A percentile compares a stretch with the other conserved stretches of the same genome.
Evolutionary conservation across 164 flowering plant genomes (phyloP).

Genomic region (Buxus sempervirens): DNA sequence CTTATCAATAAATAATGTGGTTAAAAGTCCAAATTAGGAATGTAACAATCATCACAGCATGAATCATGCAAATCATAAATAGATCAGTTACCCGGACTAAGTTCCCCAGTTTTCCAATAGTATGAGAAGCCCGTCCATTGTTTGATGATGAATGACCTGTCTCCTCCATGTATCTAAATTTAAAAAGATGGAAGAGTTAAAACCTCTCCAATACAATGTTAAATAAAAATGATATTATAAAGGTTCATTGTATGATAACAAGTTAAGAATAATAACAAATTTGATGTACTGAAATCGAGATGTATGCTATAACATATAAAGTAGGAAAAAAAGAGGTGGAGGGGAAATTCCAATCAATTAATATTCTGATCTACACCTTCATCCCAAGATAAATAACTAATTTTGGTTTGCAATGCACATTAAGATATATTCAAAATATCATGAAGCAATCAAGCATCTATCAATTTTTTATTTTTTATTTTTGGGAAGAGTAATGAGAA

Average conservation of each 20-base stretch:
- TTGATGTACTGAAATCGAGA: too few species aligned
- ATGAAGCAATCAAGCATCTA: too few species aligned
- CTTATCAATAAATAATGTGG: background rate
- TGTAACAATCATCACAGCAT: background rate
- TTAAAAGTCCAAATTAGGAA: background rate
- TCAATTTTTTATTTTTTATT: too few species aligned
- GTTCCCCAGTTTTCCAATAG: constrained; percentile 71
- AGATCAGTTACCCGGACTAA: constrained; percentile 57
- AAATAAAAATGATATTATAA: background rate
- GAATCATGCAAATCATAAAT: background rate
- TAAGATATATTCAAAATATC: too few species aligned
- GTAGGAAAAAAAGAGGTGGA: too few species aligned
- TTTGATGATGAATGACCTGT: constrained; percentile 42
- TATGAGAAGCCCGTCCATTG: constrained; percentile 72
- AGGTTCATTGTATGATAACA: background rate
- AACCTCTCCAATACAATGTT: background rate
- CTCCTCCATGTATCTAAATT: constrained; percentile 68
- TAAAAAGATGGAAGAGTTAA: constrained; percentile 2
- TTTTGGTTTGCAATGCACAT: too few species aligned
- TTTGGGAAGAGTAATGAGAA: too few species aligned
- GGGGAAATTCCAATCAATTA: too few species aligned
- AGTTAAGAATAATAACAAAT: background rate
- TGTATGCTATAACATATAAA: too few species aligned
- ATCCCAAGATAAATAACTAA: too few species aligned
- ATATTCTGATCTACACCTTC: too few species aligned